A percentile compares a stretch with the other conserved stretches of the same genome.
Conservation (phyloP, 2,329 filamentous ascomycete species). For the Dactylellina sp. region DNA sequence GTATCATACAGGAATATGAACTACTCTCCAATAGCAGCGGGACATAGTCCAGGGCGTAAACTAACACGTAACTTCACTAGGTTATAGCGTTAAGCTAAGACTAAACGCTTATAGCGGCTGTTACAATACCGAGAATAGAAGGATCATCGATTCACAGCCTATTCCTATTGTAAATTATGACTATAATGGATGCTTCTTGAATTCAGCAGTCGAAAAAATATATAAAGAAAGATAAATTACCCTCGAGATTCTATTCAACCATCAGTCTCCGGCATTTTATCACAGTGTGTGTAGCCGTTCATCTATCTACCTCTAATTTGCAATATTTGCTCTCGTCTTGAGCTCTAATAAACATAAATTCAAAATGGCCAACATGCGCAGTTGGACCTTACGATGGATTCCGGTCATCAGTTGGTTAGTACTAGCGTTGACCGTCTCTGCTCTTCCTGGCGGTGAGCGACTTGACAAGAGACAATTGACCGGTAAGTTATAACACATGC, state of each 20-base stretch:
- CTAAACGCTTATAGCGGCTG: not conserved
- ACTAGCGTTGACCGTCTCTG: conserved; percentile 1
- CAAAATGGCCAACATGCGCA: conserved; percentile 12
- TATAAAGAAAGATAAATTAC: not conserved
- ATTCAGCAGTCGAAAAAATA: not conserved
- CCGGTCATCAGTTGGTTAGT: conserved; percentile 11
- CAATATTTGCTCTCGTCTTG: not conserved
- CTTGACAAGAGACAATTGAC: conserved; percentile 20
- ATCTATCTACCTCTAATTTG: not conserved
- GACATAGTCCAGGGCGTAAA: not conserved
- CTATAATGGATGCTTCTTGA: not conserved
- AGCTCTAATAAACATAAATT: not conserved
- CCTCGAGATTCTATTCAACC: not conserved
- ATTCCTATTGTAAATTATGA: not conserved
- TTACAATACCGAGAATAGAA: not conserved
- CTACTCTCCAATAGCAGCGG: not conserved
- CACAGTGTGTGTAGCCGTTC: not conserved
- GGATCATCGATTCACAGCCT: not conserved
- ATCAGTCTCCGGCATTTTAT: not conserved
- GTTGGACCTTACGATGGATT: conserved; percentile 11
- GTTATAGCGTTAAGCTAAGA: not conserved
- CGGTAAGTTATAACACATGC: conserved; percentile 5
- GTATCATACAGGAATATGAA: not conserved
- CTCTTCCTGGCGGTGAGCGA: conserved; percentile 1
- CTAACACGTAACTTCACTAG: not conserved